Base-by-base conservation (phyloP, 345 rosid species). In the Gossypium australe region DNA sequence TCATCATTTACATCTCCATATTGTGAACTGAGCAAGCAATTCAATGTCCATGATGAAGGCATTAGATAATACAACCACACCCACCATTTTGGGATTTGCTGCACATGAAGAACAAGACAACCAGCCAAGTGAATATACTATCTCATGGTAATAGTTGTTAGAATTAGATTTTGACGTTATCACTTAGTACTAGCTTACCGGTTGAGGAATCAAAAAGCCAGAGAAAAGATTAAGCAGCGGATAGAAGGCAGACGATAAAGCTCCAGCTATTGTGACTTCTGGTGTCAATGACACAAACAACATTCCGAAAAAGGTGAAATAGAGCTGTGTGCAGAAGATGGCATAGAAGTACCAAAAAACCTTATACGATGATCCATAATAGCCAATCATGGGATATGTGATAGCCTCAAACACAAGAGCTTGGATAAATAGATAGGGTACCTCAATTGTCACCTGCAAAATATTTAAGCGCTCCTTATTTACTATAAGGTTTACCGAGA, bases 21-120 rank as follows among this genome's bases (percentile, higher is more conserved):
- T 38, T 82, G 88, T 17, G 87, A 77, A 63, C 80, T 78, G 9
- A 87, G 82, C 67, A 85, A 49, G 6, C 88, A 86, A 67, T 85
- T 85, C 48, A 87, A 81, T 17, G 87, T 87, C 90, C 90, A 85
- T 2, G 87, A 81, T 22, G 77, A 66, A 3, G 90, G 89, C 72
- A 81, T 84, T 17, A 81, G 79, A 81, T 82, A 84, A 70, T 82
- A 85, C 78, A 84, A 85, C 90, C 90, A 87, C 2, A 80, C 61
- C 90, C 90, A 87, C 88, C 89, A 87, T 57, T 73, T 75, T 9
- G 87, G 90, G 51, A 87, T 85, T 77, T 66, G 84, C 90, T 85
- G 90, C 73, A 70, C 27, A 51, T 41, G 3, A 49, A 68, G 13
- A 25, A 49, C 24, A 14, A 68, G 9, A 24, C 3, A 67, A 16